Conservation (phyloP, 2,329 filamentous ascomycete genomes). For the Leptodontidium sp. region DNA sequence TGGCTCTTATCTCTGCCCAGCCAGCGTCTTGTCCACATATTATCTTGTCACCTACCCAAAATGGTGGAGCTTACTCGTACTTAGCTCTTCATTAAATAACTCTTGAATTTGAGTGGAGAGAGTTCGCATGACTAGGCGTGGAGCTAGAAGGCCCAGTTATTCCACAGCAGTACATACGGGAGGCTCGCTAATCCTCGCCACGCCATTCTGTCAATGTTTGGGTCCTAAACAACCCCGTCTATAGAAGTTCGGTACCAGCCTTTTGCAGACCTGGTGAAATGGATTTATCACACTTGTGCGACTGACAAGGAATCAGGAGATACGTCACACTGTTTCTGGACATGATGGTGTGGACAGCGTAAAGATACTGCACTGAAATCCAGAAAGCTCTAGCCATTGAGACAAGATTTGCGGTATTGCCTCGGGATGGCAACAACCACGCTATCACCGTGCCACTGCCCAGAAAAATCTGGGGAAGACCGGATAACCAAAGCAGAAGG, state of each 20-base stretch:
- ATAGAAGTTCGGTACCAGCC: not conserved
- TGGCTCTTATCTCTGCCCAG: constrained; percentile 12
- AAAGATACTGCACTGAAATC: not conserved
- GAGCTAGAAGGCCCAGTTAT: not conserved
- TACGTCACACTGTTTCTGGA: not conserved
- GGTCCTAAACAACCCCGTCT: not conserved
- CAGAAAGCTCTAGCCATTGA: not conserved
- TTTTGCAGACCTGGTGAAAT: not conserved
- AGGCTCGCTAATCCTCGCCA: constrained; percentile 3
- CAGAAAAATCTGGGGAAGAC: constrained; percentile 1
- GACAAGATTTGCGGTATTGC: not conserved
- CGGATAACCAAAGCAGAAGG: constrained; percentile 13
- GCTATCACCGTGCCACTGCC: not conserved
- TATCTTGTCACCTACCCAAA: constrained; percentile 20
- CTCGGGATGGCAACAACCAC: not conserved
- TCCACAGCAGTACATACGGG: too few relatives aligned
- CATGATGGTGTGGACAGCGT: too few relatives aligned
- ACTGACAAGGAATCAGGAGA: not conserved
- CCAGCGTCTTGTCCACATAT: constrained; percentile 11
- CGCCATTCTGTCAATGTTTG: not conserved
- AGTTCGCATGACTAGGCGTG: not conserved
- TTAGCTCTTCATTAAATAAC: constrained; percentile 7
- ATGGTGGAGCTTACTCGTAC: constrained; percentile 5
- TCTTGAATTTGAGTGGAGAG: constrained; percentile 10
- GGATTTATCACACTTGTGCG: not conserved